Evolutionary conservation across 176 grass and related monocot genomes (phyloP), one percentile per base, ranked within the genome.

Genomic region (Musa acuminata): DNA sequence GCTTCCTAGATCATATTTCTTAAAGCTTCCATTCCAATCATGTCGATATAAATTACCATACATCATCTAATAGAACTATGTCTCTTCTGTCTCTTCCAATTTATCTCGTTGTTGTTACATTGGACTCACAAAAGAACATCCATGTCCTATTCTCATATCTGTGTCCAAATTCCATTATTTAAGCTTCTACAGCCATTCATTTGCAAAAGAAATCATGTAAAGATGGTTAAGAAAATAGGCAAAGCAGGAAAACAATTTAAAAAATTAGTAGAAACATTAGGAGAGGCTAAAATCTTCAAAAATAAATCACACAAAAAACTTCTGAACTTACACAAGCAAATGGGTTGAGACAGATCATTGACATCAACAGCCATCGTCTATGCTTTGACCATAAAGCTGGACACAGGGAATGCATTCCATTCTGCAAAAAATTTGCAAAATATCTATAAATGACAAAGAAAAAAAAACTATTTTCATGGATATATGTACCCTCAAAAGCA

Each of bases 321-420:
- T 8, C 8, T 0, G 25, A 13, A 73, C 89, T 83, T 85, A 91
- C 89, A 51, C 85, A 91, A 11, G 85, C 80, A 20, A 85, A 71
- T 1, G 89, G 89, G 29, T 91, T 87, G 13, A 91, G 80, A 54
- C 89, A 91, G 55, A 91, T 23, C 89, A 87, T 91, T 3, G 89
- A 91, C 89, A 91, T 91, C 80, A 87, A 80, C 73, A 87, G 80
- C 80, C 89, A 91, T 79, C 65, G 84, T 79, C 83, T 80, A 53
- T 85, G 85, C 69, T 75, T 75, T 25, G 89, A 87, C 85, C 89
- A 91, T 35, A 85, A 79, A 74, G 89, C 89, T 0, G 89, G 89
- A 64, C 89, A 91, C 3, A 91, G 77, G 3, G 89, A 91, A 74
- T 91, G 89, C 72, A 87, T 80, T 48, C 85, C 89, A 64, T 85